Evolutionary conservation across 768 basidiomycete species (phyloP).

Genomic region (Calocera cornea): DNA sequence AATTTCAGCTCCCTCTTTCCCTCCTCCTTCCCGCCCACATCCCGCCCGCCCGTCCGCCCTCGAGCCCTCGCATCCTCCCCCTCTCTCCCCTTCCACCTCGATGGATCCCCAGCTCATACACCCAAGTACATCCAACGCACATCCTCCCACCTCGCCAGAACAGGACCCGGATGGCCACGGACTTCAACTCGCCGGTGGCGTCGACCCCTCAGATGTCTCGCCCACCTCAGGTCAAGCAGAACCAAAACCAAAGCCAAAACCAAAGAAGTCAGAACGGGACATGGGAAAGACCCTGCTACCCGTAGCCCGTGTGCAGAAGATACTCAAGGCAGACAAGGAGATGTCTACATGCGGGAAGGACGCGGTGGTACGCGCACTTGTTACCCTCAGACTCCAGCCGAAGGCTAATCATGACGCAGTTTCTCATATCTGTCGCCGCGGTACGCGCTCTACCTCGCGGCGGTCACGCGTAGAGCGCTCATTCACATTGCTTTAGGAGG

Average conservation of each 20-base stretch:
- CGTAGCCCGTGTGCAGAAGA: conserved; percentile 63
- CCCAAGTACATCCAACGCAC: neutral
- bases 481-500: conserved; percentile 38
- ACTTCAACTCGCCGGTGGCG: neutral
- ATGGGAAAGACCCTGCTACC: conserved; percentile 68
- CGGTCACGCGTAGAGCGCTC: neutral
- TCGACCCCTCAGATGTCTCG: neutral
- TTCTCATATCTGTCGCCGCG: conserved; percentile 68
- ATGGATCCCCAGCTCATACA: conserved; percentile 1
- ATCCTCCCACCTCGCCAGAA: neutral
- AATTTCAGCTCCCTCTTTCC: neutral
- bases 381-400: conserved; percentile 27
- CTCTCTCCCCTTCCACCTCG: neutral
- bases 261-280: conserved; percentile 28
- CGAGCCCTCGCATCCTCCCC: neutral
- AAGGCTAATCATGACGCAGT: conserved; percentile 45
- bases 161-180: neutral
- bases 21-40: neutral
- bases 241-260: neutral
- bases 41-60: neutral
- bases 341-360: conserved; percentile 21
- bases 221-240: neutral
- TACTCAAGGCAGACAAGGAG: conserved; percentile 75
- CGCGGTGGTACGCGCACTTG: neutral
- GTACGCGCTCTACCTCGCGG: conserved; percentile 29